Evolutionary conservation across 257 asterid species (phyloP).

Genomic region (Capsicum rhomboideum): DNA sequence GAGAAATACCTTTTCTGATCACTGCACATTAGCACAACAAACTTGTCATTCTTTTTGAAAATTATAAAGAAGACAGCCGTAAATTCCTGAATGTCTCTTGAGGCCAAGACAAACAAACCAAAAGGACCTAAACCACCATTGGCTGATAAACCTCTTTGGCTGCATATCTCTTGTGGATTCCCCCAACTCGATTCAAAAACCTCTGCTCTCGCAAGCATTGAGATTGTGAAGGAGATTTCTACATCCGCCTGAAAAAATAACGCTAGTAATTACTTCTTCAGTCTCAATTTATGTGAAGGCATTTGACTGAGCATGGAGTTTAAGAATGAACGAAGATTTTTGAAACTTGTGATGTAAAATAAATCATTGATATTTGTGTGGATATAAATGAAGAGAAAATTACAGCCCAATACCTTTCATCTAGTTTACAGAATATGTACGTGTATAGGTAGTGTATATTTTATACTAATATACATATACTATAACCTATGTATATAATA

Average conservation of each 20-base stretch:
- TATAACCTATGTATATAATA: too few species aligned
- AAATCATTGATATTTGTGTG: too few species aligned
- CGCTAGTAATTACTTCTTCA: neutral
- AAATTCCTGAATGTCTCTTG: constrained; percentile 17
- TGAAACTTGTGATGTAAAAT: too few species aligned
- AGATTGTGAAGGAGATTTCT: neutral
- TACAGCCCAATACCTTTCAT: too few species aligned
- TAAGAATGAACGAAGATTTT: too few species aligned
- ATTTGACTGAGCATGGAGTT: too few species aligned
- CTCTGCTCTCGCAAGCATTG: constrained; percentile 13
- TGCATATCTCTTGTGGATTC: constrained; percentile 29
- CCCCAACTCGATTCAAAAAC: constrained; percentile 1
- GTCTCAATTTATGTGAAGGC: neutral
- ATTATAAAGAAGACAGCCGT: constrained; percentile 38
- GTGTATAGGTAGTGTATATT: too few species aligned
- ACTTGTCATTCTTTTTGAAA: constrained; percentile 11
- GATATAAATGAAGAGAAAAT: too few species aligned
- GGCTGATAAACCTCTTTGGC: constrained; percentile 17
- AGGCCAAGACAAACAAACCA: neutral
- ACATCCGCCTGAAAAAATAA: neutral
- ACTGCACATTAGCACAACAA: constrained; percentile 41
- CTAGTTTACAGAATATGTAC: too few species aligned
- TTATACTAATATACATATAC: too few species aligned
- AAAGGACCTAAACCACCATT: constrained; percentile 27
- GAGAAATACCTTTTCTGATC: constrained; percentile 40